Evolutionary conservation across 2,329 filamentous ascomycete genomes (phyloP), one percentile per base, ranked within the genome.

Genomic region (Westerdykella sp.): DNA sequence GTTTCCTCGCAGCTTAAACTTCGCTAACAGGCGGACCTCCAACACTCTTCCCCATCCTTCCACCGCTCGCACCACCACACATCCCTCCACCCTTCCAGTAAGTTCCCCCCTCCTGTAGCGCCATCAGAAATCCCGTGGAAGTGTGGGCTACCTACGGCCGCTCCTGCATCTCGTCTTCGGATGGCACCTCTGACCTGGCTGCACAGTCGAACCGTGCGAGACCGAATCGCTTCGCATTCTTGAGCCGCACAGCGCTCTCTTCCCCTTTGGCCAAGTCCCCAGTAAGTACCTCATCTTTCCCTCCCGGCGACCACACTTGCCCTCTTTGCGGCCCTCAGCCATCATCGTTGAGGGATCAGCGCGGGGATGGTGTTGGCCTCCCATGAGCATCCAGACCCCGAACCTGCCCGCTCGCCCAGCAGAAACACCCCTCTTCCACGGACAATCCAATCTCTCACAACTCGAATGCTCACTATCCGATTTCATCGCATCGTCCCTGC

Each of bases 1-100:
- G 25, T 28, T 28, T 28, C 25, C 25, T 28, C 25, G 25, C 25
- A 28, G 9, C 25, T 28, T 28, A 28, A 28, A 28, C 25, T 28
- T 28, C 25, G 25, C 25, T 28, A 28, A 12, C 25, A 41, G 39
- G 16, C 30, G 22, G 23, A 15, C 37, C 18, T 23, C 36, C 18
- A 34, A 41, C 32, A 30, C 23, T 25, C 46, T 46, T 50, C 48
- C 51, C 54, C 48, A 56, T 53, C 51, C 51, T 49, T 55, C 56
- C 54, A 52, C 55, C 51, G 53, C 53, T 40, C 42, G 34, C 53
- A 50, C 49, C 47, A 46, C 25, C 39, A 18, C 40, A 32, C 39
- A 42, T 16, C 32, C 15, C 38, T 28, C 25, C 25, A 21, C 39
- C 12, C 6, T 34, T 22, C 25, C 21, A 9, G 43, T 38, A 38